Evolutionary conservation across 169 alveolate species (phyloP).

Genomic region (Sarcocystis neurona): DNA sequence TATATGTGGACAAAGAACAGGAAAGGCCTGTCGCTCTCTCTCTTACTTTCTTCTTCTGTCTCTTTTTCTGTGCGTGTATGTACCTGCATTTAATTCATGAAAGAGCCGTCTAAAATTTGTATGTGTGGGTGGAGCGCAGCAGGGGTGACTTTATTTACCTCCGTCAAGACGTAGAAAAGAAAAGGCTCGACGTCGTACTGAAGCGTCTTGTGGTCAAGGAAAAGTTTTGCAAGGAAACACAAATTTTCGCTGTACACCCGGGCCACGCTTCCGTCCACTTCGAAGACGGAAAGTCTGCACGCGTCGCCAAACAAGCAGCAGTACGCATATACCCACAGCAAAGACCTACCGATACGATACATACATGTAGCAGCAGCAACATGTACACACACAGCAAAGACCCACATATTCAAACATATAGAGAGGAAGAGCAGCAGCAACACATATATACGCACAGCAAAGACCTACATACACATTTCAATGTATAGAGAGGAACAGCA

Average conservation of each 20-base stretch:
- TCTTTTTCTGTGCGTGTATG: background rate
- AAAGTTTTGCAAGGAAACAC: slow-evolving; percentile 94
- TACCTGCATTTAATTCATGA: too few species aligned
- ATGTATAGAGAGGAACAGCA: background rate
- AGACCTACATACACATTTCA: too few species aligned
- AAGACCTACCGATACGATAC: too few species aligned
- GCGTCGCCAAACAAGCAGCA: background rate
- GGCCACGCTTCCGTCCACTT: slow-evolving; percentile 94
- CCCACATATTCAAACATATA: too few species aligned
- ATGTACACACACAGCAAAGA: too few species aligned
- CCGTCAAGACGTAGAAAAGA: slow-evolving; percentile 94
- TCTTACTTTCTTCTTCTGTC: background rate
- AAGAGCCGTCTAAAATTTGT: too few species aligned
- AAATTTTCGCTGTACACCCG: slow-evolving; percentile 90
- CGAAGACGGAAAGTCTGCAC: slow-evolving; percentile 72
- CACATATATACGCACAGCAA: too few species aligned
- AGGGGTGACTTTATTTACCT: slow-evolving; percentile 71
- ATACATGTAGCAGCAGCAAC: too few species aligned
- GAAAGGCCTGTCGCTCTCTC: background rate
- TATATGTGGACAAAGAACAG: background rate
- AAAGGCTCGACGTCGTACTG: slow-evolving; percentile 83
- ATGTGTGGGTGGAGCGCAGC: too few species aligned
- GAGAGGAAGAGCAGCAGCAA: too few species aligned
- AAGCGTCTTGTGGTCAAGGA: slow-evolving; percentile 96
- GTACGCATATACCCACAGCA: background rate